Evolutionary conservation across 306 rosid genomes (phyloP).

Genomic region (Medicago truncatula): MtrunA17r5.0-ANR NC_053045.1:57574001-57574500

Average conservation of each 20-base stretch:
- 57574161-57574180: conserved; percentile 38
- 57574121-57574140: no score
- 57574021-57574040: no score
- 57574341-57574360: conserved; percentile 85
- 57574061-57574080: no score
- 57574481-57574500: conserved; percentile 28
- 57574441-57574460: conserved; percentile 22
- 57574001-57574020: no score
- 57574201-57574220: conserved; percentile 94
- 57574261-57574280: conserved; percentile 64
- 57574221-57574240: conserved; percentile 72
- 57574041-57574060: no score
- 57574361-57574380: conserved; percentile 68
- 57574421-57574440: conserved; percentile 67
- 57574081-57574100: no score
- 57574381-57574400: conserved; percentile 61
- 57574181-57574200: conserved; percentile 91
- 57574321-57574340: conserved; percentile 79
- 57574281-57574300: conserved; percentile 55
- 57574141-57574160: no score
- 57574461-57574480: conserved; percentile 32
- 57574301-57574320: conserved; percentile 69
- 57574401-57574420: conserved; percentile 54
- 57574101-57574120: no score
- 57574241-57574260: conserved; percentile 68